Percentiles rank a stretch among this genome's conserved stretches.
phyloP scores from a whole-genome alignment of 2,329 filamentous ascomycete species.

The Beauveria pseudobassiana region DNA sequence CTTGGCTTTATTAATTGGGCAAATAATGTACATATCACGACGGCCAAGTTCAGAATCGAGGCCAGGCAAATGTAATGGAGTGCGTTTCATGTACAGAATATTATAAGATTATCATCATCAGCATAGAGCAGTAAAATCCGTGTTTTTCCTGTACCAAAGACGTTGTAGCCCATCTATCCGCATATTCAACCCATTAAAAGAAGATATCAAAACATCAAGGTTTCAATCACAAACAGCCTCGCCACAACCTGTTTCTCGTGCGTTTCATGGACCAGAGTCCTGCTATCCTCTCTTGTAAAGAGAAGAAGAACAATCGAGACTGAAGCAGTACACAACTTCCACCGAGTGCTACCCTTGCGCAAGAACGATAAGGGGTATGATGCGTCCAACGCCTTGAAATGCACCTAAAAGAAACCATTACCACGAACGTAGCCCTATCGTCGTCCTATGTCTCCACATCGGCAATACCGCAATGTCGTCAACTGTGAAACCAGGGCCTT shows the following conservation, averaged over 20 bases:
- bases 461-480: neutral
- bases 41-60: neutral
- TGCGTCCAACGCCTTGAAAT: conserved; percentile 12
- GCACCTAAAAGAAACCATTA: conserved; percentile 8
- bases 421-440: neutral
- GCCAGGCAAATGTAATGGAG: neutral
- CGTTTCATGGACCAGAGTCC: neutral
- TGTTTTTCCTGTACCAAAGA: neutral
- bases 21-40: neutral
- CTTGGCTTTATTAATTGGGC: neutral
- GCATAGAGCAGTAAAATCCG: neutral
- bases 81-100: neutral
- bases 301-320: neutral
- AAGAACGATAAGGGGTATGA: conserved; percentile 8
- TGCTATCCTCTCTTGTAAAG: neutral
- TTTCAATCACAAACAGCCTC: conserved; percentile 1
- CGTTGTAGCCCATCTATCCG: neutral
- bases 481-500: neutral
- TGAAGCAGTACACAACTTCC: neutral
- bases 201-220: conserved; percentile 5
- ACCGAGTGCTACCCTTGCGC: neutral
- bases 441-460: neutral
- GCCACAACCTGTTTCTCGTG: neutral
- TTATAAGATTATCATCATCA: neutral
- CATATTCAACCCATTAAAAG: conserved; percentile 1